Percentiles rank a stretch among this genome's conserved stretches.
phyloP scores from a whole-genome alignment of 2,329 filamentous ascomycete genomes.

The Tolypocladium amazonense region DNA sequence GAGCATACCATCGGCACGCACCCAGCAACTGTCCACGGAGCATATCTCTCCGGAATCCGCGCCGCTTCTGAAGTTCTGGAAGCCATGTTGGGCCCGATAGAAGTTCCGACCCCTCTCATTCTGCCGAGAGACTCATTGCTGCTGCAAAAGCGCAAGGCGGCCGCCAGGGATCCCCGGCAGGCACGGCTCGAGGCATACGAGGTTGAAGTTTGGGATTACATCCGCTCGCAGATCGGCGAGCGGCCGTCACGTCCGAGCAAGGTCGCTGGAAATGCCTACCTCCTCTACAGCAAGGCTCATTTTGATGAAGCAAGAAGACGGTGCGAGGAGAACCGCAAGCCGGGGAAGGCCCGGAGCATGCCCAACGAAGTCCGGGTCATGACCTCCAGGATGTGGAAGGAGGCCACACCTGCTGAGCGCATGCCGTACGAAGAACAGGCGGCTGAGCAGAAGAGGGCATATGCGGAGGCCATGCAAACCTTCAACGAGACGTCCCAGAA shows the following conservation, averaged over 20 bases:
- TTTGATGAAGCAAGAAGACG: slow-evolving; percentile 50
- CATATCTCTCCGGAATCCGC: slow-evolving; percentile 85
- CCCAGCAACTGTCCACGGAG: slow-evolving; percentile 92
- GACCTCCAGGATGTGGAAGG: slow-evolving; percentile 85
- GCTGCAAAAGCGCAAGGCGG: slow-evolving; percentile 45
- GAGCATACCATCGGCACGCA: slow-evolving; percentile 95
- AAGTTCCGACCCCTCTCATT: slow-evolving; percentile 66
- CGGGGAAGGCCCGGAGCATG: slow-evolving; percentile 52
- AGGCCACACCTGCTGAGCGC: slow-evolving; percentile 57
- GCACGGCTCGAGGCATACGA: slow-evolving; percentile 48
- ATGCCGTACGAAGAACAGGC: slow-evolving; percentile 70
- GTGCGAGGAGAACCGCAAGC: slow-evolving; percentile 54
- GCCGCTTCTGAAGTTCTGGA: slow-evolving; percentile 81
- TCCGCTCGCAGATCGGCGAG: slow-evolving; percentile 55
- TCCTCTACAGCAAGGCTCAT: slow-evolving; percentile 75
- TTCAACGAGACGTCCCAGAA: slow-evolving; percentile 52
- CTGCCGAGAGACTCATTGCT: slow-evolving; percentile 46
- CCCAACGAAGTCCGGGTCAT: slow-evolving; percentile 79
- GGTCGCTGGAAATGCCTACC: slow-evolving; percentile 72
- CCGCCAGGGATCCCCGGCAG: slow-evolving; percentile 36
- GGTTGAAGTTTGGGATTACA: slow-evolving; percentile 38
- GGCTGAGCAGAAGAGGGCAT: slow-evolving; percentile 56
- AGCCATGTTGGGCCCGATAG: slow-evolving; percentile 68
- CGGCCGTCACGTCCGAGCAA: slow-evolving; percentile 63
- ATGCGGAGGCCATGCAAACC: slow-evolving; percentile 44